phyloP scores from a whole-genome alignment of 202 grass and related monocot species.

The Tripidium arundinaceum region DNA sequence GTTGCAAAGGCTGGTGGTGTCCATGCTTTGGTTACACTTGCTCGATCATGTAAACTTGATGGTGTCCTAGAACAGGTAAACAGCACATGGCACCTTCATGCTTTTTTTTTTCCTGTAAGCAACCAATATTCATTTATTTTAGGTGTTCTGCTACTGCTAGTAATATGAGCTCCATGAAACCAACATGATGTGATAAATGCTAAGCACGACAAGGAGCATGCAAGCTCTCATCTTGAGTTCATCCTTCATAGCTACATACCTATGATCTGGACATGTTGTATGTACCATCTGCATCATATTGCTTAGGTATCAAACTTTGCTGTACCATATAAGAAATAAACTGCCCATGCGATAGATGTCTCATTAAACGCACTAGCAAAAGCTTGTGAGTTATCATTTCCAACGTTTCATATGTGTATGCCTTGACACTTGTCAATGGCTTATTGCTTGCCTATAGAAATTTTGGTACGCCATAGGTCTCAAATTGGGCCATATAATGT shows the following conservation, averaged over 20 bases:
- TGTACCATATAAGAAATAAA: no score
- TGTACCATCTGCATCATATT: no score
- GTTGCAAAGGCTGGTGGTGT: conserved; percentile 94
- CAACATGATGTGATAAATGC: conserved; percentile 7
- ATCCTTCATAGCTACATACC: neutral
- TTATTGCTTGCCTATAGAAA: neutral
- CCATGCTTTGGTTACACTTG: conserved; percentile 93
- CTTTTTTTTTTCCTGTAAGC: neutral
- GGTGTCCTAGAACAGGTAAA: conserved; percentile 94
- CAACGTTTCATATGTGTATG: no score
- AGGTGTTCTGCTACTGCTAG: neutral
- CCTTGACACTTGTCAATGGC: neutral
- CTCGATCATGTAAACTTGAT: conserved; percentile 89
- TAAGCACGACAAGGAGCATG: conserved; percentile 10
- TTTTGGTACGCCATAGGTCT: neutral
- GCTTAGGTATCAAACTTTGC: no score
- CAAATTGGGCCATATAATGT: no score
- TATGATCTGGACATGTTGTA: no score
- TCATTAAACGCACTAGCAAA: no score
- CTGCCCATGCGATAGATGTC: no score
- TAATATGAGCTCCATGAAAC: neutral
- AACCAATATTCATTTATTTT: conserved; percentile 2
- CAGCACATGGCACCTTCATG: neutral
- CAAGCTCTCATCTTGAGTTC: conserved; percentile 12
- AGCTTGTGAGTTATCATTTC: no score